Base-by-base conservation (phyloP, 345 rosid species). In the Abelmoschus esculentus region DNA sequence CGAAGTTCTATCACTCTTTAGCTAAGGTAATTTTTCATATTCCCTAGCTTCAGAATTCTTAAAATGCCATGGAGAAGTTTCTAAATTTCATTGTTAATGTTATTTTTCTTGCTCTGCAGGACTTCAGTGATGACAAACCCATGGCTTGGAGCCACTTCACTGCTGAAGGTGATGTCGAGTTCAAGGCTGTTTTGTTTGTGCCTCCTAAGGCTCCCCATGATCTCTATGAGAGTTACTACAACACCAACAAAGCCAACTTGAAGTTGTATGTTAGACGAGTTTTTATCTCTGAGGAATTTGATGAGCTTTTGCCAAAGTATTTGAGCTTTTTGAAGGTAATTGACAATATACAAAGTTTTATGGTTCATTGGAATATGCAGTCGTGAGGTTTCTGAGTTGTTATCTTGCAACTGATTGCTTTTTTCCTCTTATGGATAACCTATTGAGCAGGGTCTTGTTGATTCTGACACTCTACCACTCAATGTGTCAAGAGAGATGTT, bases 401-500 rank as follows among this genome's bases (percentile, higher is more conserved):
- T 62, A 44, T 15, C 52, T 6, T 50, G 46, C 31, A 3, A 31
- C 10, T 38, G 31, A 66, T 49, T 71, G 54, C 7, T 44, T 40
- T 69, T 32, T 26, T 18, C 22, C 36, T 78, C 26, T 22, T 22
- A 22, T 61, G 70, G 40, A 26, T 57, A 55, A 29, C 60, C 31
- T 67, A 28, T 76, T 80, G 72, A 73, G 78, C 88, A 95, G 99
- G 99, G 99, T 81, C 96, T 95, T 46, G 96, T 95, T 80, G 99
- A 95, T 83, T 95, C 98, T 3, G 98, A 91, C 76, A 88, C 98
- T 26, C 80, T 95, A 71, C 98, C 96, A 17, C 90, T 90, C 56
- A 95, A 91, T 72, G 99, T 95, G 44, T 95, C 97, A 46, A 77
- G 97, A 73, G 99, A 95, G 83, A 95, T 95, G 99, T 96, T 91